Base-by-base conservation (phyloP, 2,329 filamentous ascomycete genomes). In the Albifimbria verrucaria region DNA sequence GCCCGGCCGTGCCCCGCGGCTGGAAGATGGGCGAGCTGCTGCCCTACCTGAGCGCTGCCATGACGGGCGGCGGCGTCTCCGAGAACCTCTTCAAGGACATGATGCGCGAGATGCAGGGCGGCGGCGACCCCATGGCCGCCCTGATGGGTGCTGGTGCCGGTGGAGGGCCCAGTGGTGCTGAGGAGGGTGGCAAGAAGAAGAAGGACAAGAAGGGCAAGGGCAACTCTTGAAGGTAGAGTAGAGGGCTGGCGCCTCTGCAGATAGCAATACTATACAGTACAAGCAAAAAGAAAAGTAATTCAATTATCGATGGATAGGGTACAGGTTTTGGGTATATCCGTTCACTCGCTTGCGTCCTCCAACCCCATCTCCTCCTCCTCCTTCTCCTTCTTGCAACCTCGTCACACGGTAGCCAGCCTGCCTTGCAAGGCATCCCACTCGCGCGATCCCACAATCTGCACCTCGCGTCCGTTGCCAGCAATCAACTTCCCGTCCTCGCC, bases 31-130 rank as follows among this genome's bases (percentile, higher is more conserved):
- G 85, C 56, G 85, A 83, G 55, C 85, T 96, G 54, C 68, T 99
- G 59, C 94, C 94, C 21, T 86, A 95, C 58, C 88, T 96, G 66
- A 95, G 89, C 57, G 86, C 92, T 1, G 94, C 92, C 18, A 82
- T 97, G 73, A 94, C 89, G 51, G 94, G 94, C 9, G 94, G 94
- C 11, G 94, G 94, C 32, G 90, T 97, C 11, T 92, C 86, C 57
- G 94, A 99, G 71, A 96, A 97, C 66, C 84, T 97, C 56, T 86
- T 97, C 65, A 91, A 94, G 77, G 92, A 97, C 62, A 96, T 97
- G 80, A 96, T 97, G 92, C 87, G 86, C 65, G 91, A 95, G 75
- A 96, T 97, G 90, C 77, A 79, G 64, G 70, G 71, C 3, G 73
- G 72, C 2, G 77, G 73, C 0, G 76, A 78, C 41, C 72, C 71